phyloP scores from a whole-genome alignment of 441 rosid genomes.

The Populus hybrid region DNA sequence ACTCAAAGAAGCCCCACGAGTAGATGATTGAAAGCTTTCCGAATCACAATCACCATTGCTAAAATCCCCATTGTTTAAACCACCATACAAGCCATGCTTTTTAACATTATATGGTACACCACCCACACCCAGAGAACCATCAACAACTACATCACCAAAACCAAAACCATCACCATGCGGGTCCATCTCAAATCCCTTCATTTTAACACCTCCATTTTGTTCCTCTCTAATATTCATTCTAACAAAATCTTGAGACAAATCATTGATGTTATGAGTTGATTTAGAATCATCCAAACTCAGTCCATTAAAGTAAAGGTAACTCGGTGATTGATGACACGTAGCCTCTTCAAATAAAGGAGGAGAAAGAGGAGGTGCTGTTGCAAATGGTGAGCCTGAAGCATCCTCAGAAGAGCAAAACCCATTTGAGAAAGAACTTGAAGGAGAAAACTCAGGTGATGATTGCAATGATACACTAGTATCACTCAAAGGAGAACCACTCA shows the following conservation, averaged over 20 bases:
- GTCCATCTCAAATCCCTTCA: constrained; percentile 37
- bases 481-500: constrained; percentile 23
- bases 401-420: constrained; percentile 36
- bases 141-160: constrained; percentile 9
- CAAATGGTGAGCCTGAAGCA: constrained; percentile 11
- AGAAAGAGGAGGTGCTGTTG: not conserved
- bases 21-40: constrained; percentile 29
- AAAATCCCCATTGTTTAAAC: constrained; percentile 20
- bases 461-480: constrained; percentile 22
- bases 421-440: constrained; percentile 34
- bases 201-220: constrained; percentile 22
- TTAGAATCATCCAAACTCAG: constrained; percentile 31
- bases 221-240: constrained; percentile 49
- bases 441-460: constrained; percentile 35
- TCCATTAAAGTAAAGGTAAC: constrained; percentile 28
- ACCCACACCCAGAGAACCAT: constrained; percentile 18
- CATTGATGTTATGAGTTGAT: constrained; percentile 19
- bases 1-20: constrained; percentile 23
- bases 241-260: constrained; percentile 36
- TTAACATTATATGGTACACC: constrained; percentile 17
- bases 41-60: not conserved
- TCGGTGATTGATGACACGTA: constrained; percentile 10
- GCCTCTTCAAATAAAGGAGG: constrained; percentile 23
- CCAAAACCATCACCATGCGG: constrained; percentile 22
- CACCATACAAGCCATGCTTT: constrained; percentile 24